Percentiles rank a stretch among this genome's conserved stretches.
These are phyloP conservation scores for Nepenthes mirabilis DNA, from an alignment of 148 eudicot genomes.

Conservation along the genomic window DNA sequence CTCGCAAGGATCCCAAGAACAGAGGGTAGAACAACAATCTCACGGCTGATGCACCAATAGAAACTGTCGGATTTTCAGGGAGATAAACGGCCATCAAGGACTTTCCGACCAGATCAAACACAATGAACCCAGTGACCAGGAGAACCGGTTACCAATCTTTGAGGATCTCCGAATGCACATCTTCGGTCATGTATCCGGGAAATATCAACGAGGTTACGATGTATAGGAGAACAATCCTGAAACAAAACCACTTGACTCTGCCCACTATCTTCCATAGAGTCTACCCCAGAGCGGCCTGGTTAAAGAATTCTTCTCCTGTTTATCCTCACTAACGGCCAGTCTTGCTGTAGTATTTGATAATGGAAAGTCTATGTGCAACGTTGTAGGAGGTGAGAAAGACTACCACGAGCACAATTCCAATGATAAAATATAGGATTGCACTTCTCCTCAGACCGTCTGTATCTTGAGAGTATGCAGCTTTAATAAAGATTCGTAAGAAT, in stretches of 20 bases:
- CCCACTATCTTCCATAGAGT: constrained; percentile 62
- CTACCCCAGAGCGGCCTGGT: constrained; percentile 41
- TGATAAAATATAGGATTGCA: constrained; percentile 77
- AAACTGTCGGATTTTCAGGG: constrained; percentile 53
- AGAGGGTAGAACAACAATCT: constrained; percentile 70
- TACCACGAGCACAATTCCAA: constrained; percentile 65
- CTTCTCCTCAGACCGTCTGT: constrained; percentile 61
- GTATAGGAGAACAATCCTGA: constrained; percentile 45
- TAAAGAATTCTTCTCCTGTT: constrained; percentile 37
- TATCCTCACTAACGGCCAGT: constrained; percentile 46
- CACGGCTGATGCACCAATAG: constrained; percentile 52
- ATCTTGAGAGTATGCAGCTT: constrained; percentile 79
- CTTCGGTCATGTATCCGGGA: constrained; percentile 90
- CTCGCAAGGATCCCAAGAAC: constrained; percentile 70
- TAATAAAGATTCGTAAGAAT: constrained; percentile 64
- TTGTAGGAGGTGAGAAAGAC: constrained; percentile 63
- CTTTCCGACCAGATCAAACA: constrained; percentile 87
- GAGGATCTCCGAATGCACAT: constrained; percentile 58
- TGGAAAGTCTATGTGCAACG: constrained; percentile 63
- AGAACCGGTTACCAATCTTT: constrained; percentile 84
- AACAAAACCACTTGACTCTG: constrained; percentile 65
- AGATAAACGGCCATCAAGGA: constrained; percentile 50
- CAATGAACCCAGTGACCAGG: constrained; percentile 61
- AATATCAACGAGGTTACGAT: constrained; percentile 77
- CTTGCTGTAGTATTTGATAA: constrained; percentile 60